Evolutionary conservation across 2,329 filamentous ascomycete genomes (phyloP), one percentile per base, ranked within the genome.

Genomic region (Ophiostoma angusticollis): DNA sequence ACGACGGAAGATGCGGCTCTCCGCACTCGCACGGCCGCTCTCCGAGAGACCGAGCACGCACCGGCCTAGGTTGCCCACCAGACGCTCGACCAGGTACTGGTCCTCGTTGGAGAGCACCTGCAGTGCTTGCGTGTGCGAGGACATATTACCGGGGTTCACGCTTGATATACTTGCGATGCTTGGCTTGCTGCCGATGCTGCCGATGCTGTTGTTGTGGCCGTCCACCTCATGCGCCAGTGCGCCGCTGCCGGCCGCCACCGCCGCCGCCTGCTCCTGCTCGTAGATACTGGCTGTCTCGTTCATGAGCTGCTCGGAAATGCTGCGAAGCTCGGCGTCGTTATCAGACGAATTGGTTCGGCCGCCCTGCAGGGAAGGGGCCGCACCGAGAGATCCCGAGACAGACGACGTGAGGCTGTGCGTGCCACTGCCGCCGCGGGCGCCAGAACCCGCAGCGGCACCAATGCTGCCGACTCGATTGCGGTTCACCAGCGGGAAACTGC

Each of bases 1-100:
- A 46, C 80, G 65, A 43, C 84, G 67, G 56, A 82, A 76, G 43
- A 79, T 65, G 39, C 77, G 67, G 35, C 68, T 70, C 48, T 83
- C 72, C 44, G 72, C 59, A 49, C 67, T 67, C 42, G 69, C 59
- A 47, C 61, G 60, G 47, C 72, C 63, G 37, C 65, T 58, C 58
- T 80, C 65, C 42, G 70, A 64, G 45, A 80, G 49, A 22, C 66
- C 71, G 8, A 78, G 54, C 1, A 79, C 72, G 42, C 74, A 79
- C 47, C 67, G 65, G 12, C 74, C 74, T 1, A 80, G 58, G 46
- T 67, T 70, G 2, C 67, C 72, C 18, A 79, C 70, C 2, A 78
- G 59, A 37, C 67, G 62, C 53, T 79, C 71, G 0, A 80, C 69
- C 3, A 78, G 59, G 29, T 67, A 60, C 50, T 74, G 74, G 49